A percentile compares a stretch with the other conserved stretches of the same genome.
phyloP scores from a whole-genome alignment of 1,284 basidiomycete species.

The Cryptococcus depauperatus region DNA sequence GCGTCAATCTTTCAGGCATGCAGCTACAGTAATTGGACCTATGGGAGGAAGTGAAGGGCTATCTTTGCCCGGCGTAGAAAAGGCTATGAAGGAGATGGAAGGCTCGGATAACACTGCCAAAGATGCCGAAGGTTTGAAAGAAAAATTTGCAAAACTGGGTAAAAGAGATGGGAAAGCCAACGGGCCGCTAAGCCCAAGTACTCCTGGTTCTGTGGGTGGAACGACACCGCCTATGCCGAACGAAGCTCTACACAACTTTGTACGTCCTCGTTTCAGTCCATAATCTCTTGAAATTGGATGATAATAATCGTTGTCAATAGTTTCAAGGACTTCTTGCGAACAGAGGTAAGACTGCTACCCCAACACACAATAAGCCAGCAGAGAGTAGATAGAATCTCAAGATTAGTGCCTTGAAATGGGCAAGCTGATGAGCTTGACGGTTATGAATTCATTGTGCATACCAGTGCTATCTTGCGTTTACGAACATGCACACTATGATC shows the following conservation, averaged over 20 bases:
- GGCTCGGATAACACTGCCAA: constrained; percentile 43
- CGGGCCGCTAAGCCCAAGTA: constrained; percentile 12
- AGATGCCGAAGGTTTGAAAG: constrained; percentile 30
- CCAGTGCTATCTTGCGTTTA: no score
- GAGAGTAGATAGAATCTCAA: no score
- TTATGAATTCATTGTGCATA: no score
- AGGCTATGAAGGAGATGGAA: constrained; percentile 77
- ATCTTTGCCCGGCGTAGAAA: constrained; percentile 73
- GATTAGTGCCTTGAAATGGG: no score
- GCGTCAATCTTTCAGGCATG: constrained; percentile 72
- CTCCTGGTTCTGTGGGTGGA: constrained; percentile 9
- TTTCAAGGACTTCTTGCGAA: constrained; percentile 20
- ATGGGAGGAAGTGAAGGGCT: constrained; percentile 71
- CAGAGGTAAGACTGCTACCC: constrained; percentile 8
- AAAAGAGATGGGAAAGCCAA: constrained; percentile 10
- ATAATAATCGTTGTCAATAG: constrained; percentile 46
- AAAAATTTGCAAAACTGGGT: constrained; percentile 34
- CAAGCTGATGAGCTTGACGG: no score
- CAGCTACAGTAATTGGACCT: constrained; percentile 70
- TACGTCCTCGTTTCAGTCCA: constrained; percentile 15
- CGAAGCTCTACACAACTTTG: constrained; percentile 45
- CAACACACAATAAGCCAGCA: no score
- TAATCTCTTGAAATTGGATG: constrained; percentile 24
- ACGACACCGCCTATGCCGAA: constrained; percentile 25
- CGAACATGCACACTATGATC: no score